Conservation (phyloP, 148 eudicot species). For the Vaccinium darrowii region DNA sequence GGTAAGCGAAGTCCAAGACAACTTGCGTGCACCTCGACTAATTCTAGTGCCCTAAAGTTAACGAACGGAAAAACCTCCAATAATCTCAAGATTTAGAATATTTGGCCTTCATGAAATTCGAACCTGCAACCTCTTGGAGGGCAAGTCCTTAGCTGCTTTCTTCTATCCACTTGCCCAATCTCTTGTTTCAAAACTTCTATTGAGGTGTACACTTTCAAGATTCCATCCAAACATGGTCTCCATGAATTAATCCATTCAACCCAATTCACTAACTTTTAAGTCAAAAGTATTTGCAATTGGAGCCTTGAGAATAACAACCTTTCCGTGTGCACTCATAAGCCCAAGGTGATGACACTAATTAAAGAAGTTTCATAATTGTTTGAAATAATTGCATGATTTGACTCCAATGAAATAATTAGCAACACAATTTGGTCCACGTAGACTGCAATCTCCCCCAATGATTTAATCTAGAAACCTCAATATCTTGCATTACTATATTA, state of each 20-base stretch:
- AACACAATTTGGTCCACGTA: conserved; percentile 4
- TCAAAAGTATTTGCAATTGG: conserved; percentile 30
- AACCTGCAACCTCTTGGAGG: no score
- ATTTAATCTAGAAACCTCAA: no score
- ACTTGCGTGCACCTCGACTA: no score
- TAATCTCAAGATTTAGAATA: no score
- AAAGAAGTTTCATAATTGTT: background rate
- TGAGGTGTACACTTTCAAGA: conserved; percentile 1
- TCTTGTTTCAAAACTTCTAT: no score
- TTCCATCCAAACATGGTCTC: conserved; percentile 13
- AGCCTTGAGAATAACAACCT: conserved; percentile 16
- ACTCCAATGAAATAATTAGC: background rate
- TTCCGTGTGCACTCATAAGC: conserved; percentile 19
- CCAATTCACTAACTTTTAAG: conserved; percentile 13
- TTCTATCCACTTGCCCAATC: no score
- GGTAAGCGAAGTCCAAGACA: no score
- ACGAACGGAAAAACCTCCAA: no score
- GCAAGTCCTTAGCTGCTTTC: no score
- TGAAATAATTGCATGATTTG: conserved; percentile 5
- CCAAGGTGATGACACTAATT: conserved; percentile 7
- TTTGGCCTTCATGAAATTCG: no score
- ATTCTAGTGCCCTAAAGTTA: no score
- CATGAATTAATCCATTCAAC: conserved; percentile 8
- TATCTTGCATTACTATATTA: no score
- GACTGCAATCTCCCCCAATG: background rate